A percentile compares a stretch with the other conserved stretches of the same genome.
phyloP scores from a whole-genome alignment of 768 basidiomycete species.

The Steccherinum ochraceum region DNA sequence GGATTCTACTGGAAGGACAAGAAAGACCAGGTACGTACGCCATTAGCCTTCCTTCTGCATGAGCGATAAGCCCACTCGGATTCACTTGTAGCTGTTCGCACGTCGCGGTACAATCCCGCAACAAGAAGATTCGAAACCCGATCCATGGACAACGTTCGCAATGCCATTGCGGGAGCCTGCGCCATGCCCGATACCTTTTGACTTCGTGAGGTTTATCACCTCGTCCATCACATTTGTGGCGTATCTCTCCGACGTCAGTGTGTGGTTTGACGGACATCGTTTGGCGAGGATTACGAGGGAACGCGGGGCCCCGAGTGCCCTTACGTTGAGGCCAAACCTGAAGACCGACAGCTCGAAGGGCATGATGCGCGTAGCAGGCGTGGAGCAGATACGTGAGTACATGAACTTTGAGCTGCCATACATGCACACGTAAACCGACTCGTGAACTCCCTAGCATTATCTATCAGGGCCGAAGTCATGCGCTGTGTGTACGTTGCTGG shows the following conservation, averaged over 20 bases:
- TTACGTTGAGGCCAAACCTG: slow-evolving; percentile 52
- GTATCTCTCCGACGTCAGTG: slow-evolving; percentile 64
- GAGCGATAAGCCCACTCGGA: too few species aligned
- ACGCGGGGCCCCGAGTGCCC: slow-evolving; percentile 40
- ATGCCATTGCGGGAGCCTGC: slow-evolving; percentile 81
- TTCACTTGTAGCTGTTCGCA: slow-evolving; percentile 57
- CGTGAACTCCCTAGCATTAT: slow-evolving; percentile 41
- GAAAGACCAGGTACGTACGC: slow-evolving; percentile 64
- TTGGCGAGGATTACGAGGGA: slow-evolving; percentile 64
- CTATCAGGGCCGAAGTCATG: slow-evolving; percentile 79
- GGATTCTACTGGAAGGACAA: slow-evolving; percentile 95
- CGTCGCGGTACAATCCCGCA: slow-evolving; percentile 63
- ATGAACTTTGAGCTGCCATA: background rate
- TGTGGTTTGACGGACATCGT: slow-evolving; percentile 77
- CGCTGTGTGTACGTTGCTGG: slow-evolving; percentile 68
- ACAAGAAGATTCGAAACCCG: slow-evolving; percentile 24
- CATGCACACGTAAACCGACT: background rate
- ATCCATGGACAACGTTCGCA: slow-evolving; percentile 81
- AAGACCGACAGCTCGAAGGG: slow-evolving; percentile 47
- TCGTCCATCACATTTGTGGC: slow-evolving; percentile 94
- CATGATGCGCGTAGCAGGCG: slow-evolving; percentile 61
- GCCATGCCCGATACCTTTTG: slow-evolving; percentile 77
- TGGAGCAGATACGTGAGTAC: slow-evolving; percentile 58
- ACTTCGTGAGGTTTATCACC: slow-evolving; percentile 83
- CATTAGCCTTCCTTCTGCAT: too few species aligned